Conservation (phyloP, 2,329 filamentous ascomycete species). For the Beauveria scarabaeidicola region DNA sequence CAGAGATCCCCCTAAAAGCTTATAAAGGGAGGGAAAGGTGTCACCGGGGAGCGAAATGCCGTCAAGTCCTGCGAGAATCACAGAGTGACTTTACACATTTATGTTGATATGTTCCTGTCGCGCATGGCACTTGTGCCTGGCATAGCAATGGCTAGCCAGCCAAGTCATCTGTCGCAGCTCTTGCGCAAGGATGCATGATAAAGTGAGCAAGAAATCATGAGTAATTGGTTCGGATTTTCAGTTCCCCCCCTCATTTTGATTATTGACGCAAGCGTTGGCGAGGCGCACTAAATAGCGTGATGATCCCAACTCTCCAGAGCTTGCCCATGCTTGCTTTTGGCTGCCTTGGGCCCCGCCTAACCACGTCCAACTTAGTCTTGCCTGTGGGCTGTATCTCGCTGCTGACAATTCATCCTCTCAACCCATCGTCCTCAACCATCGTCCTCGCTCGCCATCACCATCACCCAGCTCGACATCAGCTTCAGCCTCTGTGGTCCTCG, state of each 20-base stretch:
- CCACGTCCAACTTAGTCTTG: not conserved
- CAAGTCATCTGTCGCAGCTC: not conserved
- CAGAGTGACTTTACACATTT: too few species aligned
- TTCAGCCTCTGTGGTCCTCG: not conserved
- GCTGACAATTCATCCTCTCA: not conserved
- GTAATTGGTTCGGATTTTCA: not conserved
- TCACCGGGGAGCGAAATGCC: not conserved
- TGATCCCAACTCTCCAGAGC: not conserved
- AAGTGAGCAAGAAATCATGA: not conserved
- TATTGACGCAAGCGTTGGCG: not conserved
- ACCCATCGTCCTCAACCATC: not conserved
- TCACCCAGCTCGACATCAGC: not conserved
- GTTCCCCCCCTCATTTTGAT: not conserved
- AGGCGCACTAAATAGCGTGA: not conserved
- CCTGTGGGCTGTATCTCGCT: not conserved
- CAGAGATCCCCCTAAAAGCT: not conserved
- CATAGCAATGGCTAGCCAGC: not conserved
- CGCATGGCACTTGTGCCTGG: not conserved
- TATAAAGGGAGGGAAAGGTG: not conserved
- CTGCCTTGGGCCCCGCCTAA: constrained; percentile 5
- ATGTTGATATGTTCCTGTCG: not conserved
- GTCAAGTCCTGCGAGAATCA: too few species aligned
- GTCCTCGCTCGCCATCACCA: not conserved
- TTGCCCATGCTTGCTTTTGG: constrained; percentile 4
- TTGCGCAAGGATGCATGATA: not conserved